phyloP scores from a whole-genome alignment of 75 land plant species.

The Sequoiadendron giganteum region DNA sequence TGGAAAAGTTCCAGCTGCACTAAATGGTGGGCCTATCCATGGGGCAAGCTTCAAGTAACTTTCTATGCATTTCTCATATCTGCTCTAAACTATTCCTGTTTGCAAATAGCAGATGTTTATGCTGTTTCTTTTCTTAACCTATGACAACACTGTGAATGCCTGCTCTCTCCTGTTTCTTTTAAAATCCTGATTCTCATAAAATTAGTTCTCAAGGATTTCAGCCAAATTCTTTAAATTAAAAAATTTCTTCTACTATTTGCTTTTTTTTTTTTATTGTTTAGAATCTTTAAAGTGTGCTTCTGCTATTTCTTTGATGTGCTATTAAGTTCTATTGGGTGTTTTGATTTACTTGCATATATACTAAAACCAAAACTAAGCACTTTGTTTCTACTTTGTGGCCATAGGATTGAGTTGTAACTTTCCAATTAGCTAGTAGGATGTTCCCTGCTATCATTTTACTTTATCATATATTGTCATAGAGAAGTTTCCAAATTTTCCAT shows the following conservation, averaged over 20 bases:
- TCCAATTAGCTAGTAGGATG: not conserved
- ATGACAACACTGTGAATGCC: not conserved
- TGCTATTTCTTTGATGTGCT: not conserved
- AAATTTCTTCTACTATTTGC: too few relatives aligned
- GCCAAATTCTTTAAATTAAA: not conserved
- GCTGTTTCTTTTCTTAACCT: conserved; percentile 3
- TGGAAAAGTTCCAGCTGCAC: conserved; percentile 82
- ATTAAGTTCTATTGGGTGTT: not conserved
- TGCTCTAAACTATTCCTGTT: not conserved
- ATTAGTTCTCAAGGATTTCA: not conserved
- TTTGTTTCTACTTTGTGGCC: not conserved
- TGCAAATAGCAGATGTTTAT: not conserved
- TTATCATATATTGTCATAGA: not conserved
- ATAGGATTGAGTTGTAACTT: not conserved
- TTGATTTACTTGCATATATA: not conserved
- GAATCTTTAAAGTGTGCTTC: not conserved
- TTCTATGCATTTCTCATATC: not conserved
- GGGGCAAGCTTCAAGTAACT: conserved; percentile 97
- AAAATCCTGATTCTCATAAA: not conserved
- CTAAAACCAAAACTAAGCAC: not conserved
- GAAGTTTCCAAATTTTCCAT: not conserved
- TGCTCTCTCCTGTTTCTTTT: not conserved
- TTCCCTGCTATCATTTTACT: not conserved
- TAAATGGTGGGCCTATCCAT: conserved; percentile 78
- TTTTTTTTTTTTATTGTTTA: not conserved